These are phyloP conservation scores for Solanum infundibuliforme DNA, from an alignment of 257 asterid species.

Conservation along the genomic window DNA sequence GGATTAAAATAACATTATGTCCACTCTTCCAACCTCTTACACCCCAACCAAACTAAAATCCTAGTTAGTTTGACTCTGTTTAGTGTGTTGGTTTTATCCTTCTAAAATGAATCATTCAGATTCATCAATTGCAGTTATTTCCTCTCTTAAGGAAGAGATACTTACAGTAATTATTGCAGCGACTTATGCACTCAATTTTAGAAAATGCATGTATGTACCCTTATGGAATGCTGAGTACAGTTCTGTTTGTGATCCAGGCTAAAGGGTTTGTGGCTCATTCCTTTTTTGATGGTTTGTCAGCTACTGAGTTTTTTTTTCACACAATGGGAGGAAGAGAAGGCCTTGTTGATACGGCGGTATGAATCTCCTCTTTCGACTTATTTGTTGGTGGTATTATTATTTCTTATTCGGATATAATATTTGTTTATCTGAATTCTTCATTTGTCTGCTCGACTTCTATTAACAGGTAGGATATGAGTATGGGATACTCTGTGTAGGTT, in stretches of 20 bases:
- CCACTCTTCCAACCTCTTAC: neutral
- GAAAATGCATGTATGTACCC: neutral
- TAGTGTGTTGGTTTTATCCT: neutral
- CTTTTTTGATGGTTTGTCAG: conserved; percentile 78
- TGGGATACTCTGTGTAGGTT: neutral
- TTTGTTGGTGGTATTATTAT: neutral
- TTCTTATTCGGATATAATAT: neutral
- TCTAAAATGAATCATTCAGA: neutral
- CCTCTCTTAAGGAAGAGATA: neutral
- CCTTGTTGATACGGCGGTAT: conserved; percentile 97
- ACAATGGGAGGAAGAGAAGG: conserved; percentile 99
- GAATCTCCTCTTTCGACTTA: conserved; percentile 4
- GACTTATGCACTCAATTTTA: neutral
- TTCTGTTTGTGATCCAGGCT: conserved; percentile 44
- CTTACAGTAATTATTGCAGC: neutral
- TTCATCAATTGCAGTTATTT: neutral
- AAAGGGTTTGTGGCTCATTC: conserved; percentile 96
- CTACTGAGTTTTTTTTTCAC: conserved; percentile 95
- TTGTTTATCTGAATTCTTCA: neutral
- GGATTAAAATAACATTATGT: neutral
- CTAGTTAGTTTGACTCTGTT: neutral
- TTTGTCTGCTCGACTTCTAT: neutral
- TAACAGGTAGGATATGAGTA: neutral
- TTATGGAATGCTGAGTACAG: neutral
- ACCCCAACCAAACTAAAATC: neutral